These are phyloP conservation scores for Parafenestella ontariensis DNA, from an alignment of 2,329 filamentous ascomycete genomes.

Conservation along the genomic window DNA sequence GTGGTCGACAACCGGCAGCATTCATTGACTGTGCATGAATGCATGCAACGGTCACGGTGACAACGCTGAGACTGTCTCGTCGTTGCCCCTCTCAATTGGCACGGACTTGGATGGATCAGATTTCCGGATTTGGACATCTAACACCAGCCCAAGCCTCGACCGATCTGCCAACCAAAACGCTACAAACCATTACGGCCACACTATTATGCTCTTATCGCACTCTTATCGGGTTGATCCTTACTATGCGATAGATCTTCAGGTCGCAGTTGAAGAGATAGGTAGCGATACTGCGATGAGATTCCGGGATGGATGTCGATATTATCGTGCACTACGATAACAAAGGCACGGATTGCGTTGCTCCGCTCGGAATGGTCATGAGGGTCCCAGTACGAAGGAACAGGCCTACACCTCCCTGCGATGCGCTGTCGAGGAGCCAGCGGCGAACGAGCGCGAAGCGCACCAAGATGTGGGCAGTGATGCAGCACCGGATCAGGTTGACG, in stretches of 20 bases:
- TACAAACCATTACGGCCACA: conserved; percentile 16
- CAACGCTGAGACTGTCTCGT: conserved; percentile 28
- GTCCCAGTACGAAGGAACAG: background rate
- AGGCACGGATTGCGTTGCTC: background rate
- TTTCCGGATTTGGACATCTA: conserved; percentile 37
- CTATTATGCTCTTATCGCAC: conserved; percentile 19
- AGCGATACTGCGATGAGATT: conserved; percentile 8
- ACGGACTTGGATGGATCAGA: conserved; percentile 38
- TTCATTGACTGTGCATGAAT: conserved; percentile 18
- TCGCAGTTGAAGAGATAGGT: conserved; percentile 4
- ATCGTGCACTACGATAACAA: conserved; percentile 1
- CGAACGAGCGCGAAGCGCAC: background rate
- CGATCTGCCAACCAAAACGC: conserved; percentile 24
- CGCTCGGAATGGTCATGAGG: background rate
- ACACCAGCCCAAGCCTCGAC: conserved; percentile 26
- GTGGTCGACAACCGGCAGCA: conserved; percentile 14
- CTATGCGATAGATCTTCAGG: conserved; percentile 10
- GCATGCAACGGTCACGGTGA: conserved; percentile 30
- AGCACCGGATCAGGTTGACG: background rate
- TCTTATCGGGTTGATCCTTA: conserved; percentile 17
- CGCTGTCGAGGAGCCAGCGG: background rate
- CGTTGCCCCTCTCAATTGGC: conserved; percentile 34
- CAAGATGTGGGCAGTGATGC: background rate
- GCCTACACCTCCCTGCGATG: background rate
- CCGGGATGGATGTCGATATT: background rate